Percentiles rank a stretch among this genome's conserved stretches.
phyloP scores from a whole-genome alignment of 805 yeast genomes.

The Suhomyces pyralidae region DNA sequence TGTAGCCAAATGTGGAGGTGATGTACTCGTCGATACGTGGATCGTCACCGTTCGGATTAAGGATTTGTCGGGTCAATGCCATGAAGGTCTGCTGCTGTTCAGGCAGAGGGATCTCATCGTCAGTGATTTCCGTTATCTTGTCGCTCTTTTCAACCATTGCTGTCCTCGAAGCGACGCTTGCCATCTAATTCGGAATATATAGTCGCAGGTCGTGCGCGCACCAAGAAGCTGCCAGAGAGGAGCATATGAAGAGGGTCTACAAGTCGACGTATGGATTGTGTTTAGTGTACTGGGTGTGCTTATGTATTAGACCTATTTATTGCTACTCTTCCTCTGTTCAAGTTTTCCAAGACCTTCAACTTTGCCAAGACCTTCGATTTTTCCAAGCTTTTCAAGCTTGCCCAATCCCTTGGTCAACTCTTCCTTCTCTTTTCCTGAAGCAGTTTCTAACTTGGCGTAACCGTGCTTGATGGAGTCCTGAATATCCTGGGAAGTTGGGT shows the following conservation, averaged over 20 bases:
- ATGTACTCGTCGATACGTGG: constrained; percentile 27
- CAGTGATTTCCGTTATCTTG: neutral
- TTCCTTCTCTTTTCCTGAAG: constrained; percentile 6
- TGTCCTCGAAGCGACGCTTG: neutral
- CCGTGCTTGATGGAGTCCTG: constrained; percentile 3
- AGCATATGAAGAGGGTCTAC: neutral
- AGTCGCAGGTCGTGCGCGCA: neutral
- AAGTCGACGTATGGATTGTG: neutral
- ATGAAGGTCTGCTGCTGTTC: constrained; percentile 11
- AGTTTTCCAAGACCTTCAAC: constrained; percentile 2
- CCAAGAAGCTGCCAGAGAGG: neutral
- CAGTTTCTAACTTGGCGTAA: constrained; percentile 6
- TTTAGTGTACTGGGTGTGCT: neutral
- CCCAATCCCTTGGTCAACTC: constrained; percentile 5
- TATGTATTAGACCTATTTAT: neutral
- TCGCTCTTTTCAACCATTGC: constrained; percentile 1
- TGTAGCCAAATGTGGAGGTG: constrained; percentile 24
- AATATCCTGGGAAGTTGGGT: constrained; percentile 1
- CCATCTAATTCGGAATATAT: neutral
- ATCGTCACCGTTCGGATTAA: constrained; percentile 31
- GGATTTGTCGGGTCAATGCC: constrained; percentile 11
- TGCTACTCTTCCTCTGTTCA: neutral
- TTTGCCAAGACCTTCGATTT: constrained; percentile 5
- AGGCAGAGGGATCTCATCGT: constrained; percentile 6
- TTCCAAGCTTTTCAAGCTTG: constrained; percentile 5